A percentile compares a stretch with the other conserved stretches of the same genome.
Conservation (phyloP, 441 rosid genomes). For the Gossypium schwendimanii region DNA sequence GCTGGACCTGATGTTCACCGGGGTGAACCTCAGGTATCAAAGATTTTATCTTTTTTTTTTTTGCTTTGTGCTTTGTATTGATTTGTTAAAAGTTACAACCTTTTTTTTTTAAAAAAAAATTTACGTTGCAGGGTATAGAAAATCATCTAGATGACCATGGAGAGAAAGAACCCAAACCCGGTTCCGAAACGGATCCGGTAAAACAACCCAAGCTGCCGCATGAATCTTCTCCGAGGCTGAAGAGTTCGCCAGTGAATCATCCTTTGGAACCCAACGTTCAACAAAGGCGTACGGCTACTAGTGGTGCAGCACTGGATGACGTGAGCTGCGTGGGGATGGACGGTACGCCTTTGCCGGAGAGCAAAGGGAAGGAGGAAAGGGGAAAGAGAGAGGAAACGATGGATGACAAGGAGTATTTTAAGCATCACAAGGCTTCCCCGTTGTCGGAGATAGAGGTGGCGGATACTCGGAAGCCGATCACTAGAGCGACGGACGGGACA, state of each 20-base stretch:
- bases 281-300: constrained; percentile 33
- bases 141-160: not conserved
- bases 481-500: constrained; percentile 55
- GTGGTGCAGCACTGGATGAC: constrained; percentile 5
- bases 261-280: constrained; percentile 38
- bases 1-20: constrained; percentile 22
- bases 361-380: constrained; percentile 12
- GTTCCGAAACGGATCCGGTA: constrained; percentile 29
- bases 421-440: constrained; percentile 60
- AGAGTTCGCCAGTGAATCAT: constrained; percentile 30
- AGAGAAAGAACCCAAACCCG: constrained; percentile 13
- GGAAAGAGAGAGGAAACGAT: constrained; percentile 15
- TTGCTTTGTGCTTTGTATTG: not conserved
- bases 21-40: constrained; percentile 28
- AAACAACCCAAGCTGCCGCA: constrained; percentile 32
- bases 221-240: constrained; percentile 31
- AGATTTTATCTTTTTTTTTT: not conserved
- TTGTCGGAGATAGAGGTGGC: constrained; percentile 52
- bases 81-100: not conserved
- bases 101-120: not conserved
- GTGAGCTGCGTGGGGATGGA: constrained; percentile 48
- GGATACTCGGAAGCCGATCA: constrained; percentile 71
- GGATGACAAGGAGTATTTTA: constrained; percentile 38
- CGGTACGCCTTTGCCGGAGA: constrained; percentile 41
- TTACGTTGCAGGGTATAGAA: constrained; percentile 37